Evolutionary conservation across 2,329 filamentous ascomycete species (phyloP).

Genomic region (Akanthomyces uredinophilus): DNA sequence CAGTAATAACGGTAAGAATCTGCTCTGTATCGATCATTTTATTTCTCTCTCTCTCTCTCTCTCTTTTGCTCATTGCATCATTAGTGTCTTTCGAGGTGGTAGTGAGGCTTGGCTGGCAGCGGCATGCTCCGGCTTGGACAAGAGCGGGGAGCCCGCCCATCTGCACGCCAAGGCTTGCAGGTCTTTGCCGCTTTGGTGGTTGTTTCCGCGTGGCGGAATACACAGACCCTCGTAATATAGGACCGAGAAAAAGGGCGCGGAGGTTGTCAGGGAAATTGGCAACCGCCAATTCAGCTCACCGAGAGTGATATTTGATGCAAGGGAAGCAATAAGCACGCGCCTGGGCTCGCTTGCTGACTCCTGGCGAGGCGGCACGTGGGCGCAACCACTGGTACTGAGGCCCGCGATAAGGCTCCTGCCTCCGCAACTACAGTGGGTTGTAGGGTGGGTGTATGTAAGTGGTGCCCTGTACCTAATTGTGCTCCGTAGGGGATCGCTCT

Average conservation of each 20-base stretch:
- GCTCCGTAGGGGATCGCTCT: not conserved
- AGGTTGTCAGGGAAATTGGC: not conserved
- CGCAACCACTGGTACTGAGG: not conserved
- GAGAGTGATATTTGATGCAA: not conserved
- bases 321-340: not conserved
- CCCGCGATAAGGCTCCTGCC: not conserved
- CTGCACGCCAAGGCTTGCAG: not conserved
- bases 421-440: too few relatives aligned
- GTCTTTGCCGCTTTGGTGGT: not conserved
- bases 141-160: not conserved
- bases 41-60: too few relatives aligned
- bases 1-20: not conserved
- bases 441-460: too few relatives aligned
- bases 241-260: too few relatives aligned
- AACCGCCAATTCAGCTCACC: not conserved
- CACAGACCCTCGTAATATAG: too few relatives aligned
- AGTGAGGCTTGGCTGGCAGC: not conserved
- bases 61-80: not conserved
- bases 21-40: not conserved
- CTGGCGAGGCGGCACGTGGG: not conserved
- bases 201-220: too few relatives aligned
- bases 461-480: not conserved
- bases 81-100: not conserved
- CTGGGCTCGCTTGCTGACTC: not conserved
- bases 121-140: conserved; percentile 3